Percentiles rank a stretch among this genome's conserved stretches.
Evolutionary conservation across 2,329 filamentous ascomycete species (phyloP).

Genomic region (Magnaporthiopsis poae): DNA sequence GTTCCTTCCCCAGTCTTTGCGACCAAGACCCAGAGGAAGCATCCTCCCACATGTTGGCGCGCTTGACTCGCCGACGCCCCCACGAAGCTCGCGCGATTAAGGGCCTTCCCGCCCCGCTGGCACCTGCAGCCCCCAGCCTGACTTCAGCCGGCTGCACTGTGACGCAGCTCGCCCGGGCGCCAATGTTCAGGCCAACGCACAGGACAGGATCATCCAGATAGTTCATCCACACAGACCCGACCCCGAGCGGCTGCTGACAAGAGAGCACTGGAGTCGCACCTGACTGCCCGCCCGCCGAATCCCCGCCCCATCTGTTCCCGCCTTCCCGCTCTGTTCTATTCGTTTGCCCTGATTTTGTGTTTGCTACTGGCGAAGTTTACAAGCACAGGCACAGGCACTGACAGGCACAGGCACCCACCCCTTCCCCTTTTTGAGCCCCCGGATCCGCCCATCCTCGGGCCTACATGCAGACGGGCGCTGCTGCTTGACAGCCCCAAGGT

Average conservation of each 20-base stretch:
- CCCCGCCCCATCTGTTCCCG: not conserved
- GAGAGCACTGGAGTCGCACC: not conserved
- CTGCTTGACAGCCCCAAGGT: conserved; percentile 63
- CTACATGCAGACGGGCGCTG: conserved; percentile 54
- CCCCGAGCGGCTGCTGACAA: not conserved
- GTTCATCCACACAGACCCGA: not conserved
- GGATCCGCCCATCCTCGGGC: not conserved
- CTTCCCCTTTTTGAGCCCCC: not conserved
- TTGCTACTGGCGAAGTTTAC: not conserved
- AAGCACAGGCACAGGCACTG: too few relatives aligned
- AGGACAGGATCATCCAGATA: not conserved
- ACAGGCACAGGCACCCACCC: not conserved
- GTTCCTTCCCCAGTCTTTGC: not conserved
- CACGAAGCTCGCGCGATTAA: not conserved
- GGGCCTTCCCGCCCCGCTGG: not conserved
- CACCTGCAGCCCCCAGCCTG: not conserved
- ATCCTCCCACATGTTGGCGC: not conserved
- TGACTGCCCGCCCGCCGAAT: not conserved
- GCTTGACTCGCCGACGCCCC: not conserved
- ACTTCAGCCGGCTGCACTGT: not conserved
- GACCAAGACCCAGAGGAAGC: not conserved
- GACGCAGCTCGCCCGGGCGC: not conserved
- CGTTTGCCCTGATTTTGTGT: too few relatives aligned
- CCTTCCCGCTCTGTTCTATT: not conserved
- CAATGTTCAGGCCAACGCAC: not conserved